Conservation (phyloP, 139 green algal species). For the Picochlorum costavermella region DNA sequence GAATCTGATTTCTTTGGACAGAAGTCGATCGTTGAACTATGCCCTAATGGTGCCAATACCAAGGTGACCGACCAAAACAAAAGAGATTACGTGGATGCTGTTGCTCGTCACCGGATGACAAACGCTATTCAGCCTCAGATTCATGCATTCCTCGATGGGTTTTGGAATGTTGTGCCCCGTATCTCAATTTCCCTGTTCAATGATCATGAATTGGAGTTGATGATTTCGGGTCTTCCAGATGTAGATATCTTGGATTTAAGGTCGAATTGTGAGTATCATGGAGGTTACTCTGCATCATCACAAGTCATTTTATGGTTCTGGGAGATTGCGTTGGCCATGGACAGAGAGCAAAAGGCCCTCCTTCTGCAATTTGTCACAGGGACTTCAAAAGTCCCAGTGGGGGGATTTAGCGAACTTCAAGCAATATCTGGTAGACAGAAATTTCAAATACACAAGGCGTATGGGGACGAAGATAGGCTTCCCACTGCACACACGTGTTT, state of each 20-base stretch:
- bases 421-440: conserved; percentile 88
- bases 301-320: conserved; percentile 91
- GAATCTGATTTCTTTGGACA: conserved; percentile 83
- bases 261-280: conserved; percentile 87
- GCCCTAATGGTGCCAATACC: conserved; percentile 58
- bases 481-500: conserved; percentile 89
- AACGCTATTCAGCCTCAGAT: conserved; percentile 83
- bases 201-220: conserved; percentile 95
- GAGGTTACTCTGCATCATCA: conserved; percentile 61
- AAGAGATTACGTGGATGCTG: conserved; percentile 88
- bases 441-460: conserved; percentile 82
- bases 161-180: conserved; percentile 86
- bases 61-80: conserved; percentile 95
- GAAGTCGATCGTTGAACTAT: conserved; percentile 76
- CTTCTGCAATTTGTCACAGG: conserved; percentile 67
- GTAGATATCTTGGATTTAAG: conserved; percentile 89
- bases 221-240: conserved; percentile 92
- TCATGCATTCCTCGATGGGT: conserved; percentile 69
- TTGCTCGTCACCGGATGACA: conserved; percentile 91
- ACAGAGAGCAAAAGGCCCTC: conserved; percentile 77
- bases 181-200: conserved; percentile 80
- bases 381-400: conserved; percentile 92
- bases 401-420: conserved; percentile 87
- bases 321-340: conserved; percentile 78
- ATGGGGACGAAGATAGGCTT: conserved; percentile 48